Conservation (phyloP, 805 yeast genomes). For the Teunomyces barrocoloradensis region DNA sequence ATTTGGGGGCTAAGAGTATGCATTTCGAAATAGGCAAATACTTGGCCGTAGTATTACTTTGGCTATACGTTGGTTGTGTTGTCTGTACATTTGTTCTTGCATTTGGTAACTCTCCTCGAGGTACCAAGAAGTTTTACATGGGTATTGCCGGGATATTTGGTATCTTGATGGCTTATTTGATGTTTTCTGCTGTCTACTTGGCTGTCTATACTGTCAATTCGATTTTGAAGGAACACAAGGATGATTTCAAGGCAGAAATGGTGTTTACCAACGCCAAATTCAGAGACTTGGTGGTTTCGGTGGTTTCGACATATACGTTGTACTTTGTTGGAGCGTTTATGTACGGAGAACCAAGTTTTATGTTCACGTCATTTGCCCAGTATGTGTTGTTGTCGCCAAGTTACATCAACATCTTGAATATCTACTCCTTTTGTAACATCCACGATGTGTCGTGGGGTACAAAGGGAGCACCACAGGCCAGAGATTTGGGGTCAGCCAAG, state of each 20-base stretch:
- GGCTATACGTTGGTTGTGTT: conserved; percentile 80
- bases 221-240: conserved; percentile 43
- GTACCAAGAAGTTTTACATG: conserved; percentile 76
- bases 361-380: conserved; percentile 84
- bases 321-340: conserved; percentile 76
- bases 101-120: conserved; percentile 92
- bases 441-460: conserved; percentile 99
- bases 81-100: conserved; percentile 85
- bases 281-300: conserved; percentile 83
- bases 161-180: conserved; percentile 80
- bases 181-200: conserved; percentile 82
- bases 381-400: conserved; percentile 83
- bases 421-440: conserved; percentile 93
- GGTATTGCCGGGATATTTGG: conserved; percentile 80
- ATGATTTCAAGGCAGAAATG: conserved; percentile 41
- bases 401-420: conserved; percentile 85
- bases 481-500: conserved; percentile 83
- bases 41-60: conserved; percentile 72
- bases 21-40: conserved; percentile 72
- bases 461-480: conserved; percentile 68
- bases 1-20: conserved; percentile 63
- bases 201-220: conserved; percentile 69
- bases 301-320: conserved; percentile 77
- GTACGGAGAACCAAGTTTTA: conserved; percentile 89
- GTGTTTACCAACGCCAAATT: conserved; percentile 68